Percentiles rank a stretch among this genome's conserved stretches.
These are phyloP conservation scores for Aureobasidium pullulans DNA, from an alignment of 2,329 filamentous ascomycete species.

Conservation along the genomic window DNA sequence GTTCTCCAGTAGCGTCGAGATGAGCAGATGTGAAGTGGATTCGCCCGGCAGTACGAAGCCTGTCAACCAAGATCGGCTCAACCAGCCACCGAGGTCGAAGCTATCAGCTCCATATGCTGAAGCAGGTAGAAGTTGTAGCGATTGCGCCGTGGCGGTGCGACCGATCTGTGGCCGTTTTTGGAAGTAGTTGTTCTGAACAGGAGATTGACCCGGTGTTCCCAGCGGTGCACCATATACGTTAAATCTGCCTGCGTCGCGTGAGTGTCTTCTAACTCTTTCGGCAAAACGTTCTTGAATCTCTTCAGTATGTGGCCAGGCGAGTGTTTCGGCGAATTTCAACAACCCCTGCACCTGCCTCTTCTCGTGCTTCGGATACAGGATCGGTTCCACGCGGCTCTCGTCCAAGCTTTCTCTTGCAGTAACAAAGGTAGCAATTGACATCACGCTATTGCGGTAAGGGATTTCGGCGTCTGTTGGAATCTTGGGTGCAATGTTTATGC, in stretches of 20 bases:
- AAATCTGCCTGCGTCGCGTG: conserved; percentile 18
- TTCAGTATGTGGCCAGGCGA: conserved; percentile 41
- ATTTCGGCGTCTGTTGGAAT: conserved; percentile 12
- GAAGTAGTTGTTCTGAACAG: conserved; percentile 11
- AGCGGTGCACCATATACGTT: conserved; percentile 34
- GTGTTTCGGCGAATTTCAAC: conserved; percentile 41
- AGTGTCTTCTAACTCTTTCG: not conserved
- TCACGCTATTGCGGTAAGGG: conserved; percentile 19
- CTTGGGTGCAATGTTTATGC: conserved; percentile 35
- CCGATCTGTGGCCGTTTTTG: conserved; percentile 13
- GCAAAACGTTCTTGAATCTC: conserved; percentile 15
- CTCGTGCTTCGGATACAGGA: conserved; percentile 30
- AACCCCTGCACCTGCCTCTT: conserved; percentile 43
- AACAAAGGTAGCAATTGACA: conserved; percentile 22
- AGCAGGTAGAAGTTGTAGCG: conserved; percentile 13
- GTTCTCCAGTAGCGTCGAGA: conserved; percentile 50
- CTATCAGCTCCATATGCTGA: not conserved
- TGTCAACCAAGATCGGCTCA: conserved; percentile 48
- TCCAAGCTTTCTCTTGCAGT: conserved; percentile 19
- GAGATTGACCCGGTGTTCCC: conserved; percentile 26
- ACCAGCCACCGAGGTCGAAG: conserved; percentile 42
- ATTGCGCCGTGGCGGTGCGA: conserved; percentile 9
- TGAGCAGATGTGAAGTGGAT: conserved; percentile 46
- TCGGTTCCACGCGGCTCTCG: conserved; percentile 16
- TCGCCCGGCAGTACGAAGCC: conserved; percentile 50